Evolutionary conservation across 1,284 basidiomycete genomes (phyloP).

Genomic region (Cerrena zonata): DNA sequence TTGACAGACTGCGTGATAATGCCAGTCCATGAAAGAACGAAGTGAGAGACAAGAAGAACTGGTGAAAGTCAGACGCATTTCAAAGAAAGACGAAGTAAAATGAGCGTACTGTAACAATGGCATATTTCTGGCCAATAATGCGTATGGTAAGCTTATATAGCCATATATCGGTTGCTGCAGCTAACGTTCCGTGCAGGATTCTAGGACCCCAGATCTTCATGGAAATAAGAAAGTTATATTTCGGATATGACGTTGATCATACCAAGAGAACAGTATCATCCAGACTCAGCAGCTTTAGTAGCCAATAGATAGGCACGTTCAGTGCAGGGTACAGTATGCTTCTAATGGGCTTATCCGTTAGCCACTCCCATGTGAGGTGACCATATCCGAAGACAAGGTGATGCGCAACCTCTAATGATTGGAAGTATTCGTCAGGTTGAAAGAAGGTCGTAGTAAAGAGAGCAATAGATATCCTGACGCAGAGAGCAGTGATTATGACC

Average conservation of each 20-base stretch:
- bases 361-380: slow-evolving; percentile 95
- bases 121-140: slow-evolving; percentile 56
- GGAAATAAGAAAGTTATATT: neutral
- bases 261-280: slow-evolving; percentile 54
- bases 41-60: slow-evolving; percentile 79
- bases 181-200: slow-evolving; percentile 74
- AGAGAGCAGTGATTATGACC: neutral
- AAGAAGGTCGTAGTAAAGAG: slow-evolving; percentile 82
- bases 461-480: slow-evolving; percentile 54
- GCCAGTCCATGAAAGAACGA: slow-evolving; percentile 86
- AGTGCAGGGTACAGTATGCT: slow-evolving; percentile 71
- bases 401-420: slow-evolving; percentile 91
- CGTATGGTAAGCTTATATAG: slow-evolving; percentile 58
- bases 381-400: slow-evolving; percentile 86
- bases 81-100: too few relatives aligned
- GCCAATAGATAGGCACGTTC: slow-evolving; percentile 75
- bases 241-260: slow-evolving; percentile 12
- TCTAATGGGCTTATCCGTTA: slow-evolving; percentile 58
- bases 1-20: slow-evolving; percentile 85
- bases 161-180: slow-evolving; percentile 77
- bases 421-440: slow-evolving; percentile 97
- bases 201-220: slow-evolving; percentile 65
- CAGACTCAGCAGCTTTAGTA: slow-evolving; percentile 52
- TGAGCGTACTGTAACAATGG: slow-evolving; percentile 51
- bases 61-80: neutral